Percentiles rank a stretch among this genome's conserved stretches.
phyloP scores from a whole-genome alignment of 2,329 filamentous ascomycete genomes.

The Aspergillus brasiliensis region DNA sequence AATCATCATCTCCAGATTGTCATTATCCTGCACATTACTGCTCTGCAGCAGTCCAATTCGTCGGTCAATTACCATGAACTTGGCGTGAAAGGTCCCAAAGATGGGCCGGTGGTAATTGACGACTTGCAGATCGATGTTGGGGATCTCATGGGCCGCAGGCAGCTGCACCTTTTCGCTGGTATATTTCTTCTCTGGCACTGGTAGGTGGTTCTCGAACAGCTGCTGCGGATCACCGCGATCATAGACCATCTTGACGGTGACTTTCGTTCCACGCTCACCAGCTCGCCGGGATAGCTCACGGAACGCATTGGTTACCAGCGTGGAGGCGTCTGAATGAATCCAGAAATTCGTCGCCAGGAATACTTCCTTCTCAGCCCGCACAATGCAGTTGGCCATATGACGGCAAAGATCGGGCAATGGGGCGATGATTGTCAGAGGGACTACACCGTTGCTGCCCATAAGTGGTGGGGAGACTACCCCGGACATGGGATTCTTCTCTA shows the following conservation, averaged over 20 bases:
- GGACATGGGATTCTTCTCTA: conserved; percentile 44
- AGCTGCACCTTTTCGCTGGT: conserved; percentile 61
- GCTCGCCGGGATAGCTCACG: conserved; percentile 69
- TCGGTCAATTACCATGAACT: conserved; percentile 76
- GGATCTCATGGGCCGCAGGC: conserved; percentile 66
- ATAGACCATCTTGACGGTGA: conserved; percentile 74
- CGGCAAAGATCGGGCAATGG: conserved; percentile 70
- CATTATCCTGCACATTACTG: conserved; percentile 76
- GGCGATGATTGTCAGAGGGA: conserved; percentile 70
- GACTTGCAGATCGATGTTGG: conserved; percentile 71
- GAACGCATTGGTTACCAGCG: conserved; percentile 68
- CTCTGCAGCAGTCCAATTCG: conserved; percentile 71
- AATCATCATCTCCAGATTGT: conserved; percentile 79
- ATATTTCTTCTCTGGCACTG: conserved; percentile 61
- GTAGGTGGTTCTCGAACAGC: conserved; percentile 64
- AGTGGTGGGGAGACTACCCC: conserved; percentile 60
- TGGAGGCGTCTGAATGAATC: conserved; percentile 69
- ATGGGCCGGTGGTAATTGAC: conserved; percentile 71
- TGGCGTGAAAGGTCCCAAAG: conserved; percentile 75
- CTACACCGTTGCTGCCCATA: conserved; percentile 62
- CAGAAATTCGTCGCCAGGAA: conserved; percentile 76
- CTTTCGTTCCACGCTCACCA: conserved; percentile 56
- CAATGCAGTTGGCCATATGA: conserved; percentile 77
- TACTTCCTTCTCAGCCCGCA: conserved; percentile 70
- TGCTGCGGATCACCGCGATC: conserved; percentile 70